phyloP scores from a whole-genome alignment of 306 rosid genomes.

The Cucurbita moschata region DNA sequence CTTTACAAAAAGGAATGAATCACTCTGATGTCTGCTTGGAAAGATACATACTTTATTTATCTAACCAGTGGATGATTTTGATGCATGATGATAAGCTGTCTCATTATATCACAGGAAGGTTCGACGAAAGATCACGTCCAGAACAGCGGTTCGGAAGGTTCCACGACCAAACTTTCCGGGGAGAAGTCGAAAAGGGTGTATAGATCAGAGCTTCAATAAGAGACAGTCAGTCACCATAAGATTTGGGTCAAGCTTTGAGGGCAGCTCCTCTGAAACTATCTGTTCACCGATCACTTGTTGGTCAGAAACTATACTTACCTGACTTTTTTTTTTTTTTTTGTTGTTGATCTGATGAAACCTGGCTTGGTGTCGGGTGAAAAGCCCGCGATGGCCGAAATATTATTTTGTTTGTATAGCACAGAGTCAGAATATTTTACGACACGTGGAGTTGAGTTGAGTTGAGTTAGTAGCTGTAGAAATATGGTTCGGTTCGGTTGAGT shows the following conservation, averaged over 20 bases:
- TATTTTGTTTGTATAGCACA: neutral
- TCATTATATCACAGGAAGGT: conserved; percentile 48
- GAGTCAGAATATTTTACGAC: neutral
- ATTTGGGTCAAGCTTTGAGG: neutral
- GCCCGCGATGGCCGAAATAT: neutral
- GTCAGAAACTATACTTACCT: conserved; percentile 3
- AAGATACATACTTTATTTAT: conserved; percentile 19
- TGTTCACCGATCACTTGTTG: neutral
- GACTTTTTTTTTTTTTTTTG: neutral
- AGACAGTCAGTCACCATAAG: neutral
- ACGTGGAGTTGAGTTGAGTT: neutral
- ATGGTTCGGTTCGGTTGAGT: neutral
- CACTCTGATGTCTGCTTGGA: conserved; percentile 19
- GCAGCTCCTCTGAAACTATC: neutral
- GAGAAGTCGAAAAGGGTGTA: neutral
- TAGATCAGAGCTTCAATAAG: neutral
- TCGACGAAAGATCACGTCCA: neutral
- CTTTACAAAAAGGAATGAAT: conserved; percentile 30
- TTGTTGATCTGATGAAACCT: conserved; percentile 1
- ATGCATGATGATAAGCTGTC: conserved; percentile 35
- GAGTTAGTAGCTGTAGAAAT: neutral
- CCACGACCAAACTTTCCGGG: neutral
- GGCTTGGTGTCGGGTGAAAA: neutral
- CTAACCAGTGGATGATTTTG: conserved; percentile 23
- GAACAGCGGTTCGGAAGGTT: neutral